Conservation (phyloP, 257 asterid genomes). For the Paulownia fortunei region DNA sequence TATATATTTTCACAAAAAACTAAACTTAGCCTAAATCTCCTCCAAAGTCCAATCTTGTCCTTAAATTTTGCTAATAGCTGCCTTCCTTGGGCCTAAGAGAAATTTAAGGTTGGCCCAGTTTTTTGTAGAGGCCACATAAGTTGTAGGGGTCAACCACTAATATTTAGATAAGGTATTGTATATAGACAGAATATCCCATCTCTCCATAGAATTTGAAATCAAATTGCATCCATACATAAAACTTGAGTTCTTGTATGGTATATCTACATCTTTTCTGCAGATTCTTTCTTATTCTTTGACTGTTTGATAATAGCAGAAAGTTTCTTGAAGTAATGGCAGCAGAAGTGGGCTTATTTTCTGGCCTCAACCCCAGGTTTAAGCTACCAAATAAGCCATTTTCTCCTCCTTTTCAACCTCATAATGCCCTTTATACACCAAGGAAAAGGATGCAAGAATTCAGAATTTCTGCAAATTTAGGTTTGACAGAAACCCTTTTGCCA, state of each 20-base stretch:
- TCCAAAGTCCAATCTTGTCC: not conserved
- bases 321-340: slow-evolving; percentile 51
- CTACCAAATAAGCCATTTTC: slow-evolving; percentile 42
- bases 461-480: slow-evolving; percentile 79
- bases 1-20: too few species aligned
- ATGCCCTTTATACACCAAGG: slow-evolving; percentile 27
- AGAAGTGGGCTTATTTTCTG: slow-evolving; percentile 46
- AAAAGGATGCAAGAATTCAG: slow-evolving; percentile 43
- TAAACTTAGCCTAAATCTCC: too few species aligned
- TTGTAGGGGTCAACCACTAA: slow-evolving; percentile 8
- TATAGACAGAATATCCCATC: not conserved
- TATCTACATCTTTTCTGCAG: not conserved
- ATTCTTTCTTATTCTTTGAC: not conserved
- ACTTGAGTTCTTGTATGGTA: not conserved
- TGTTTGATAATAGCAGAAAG: not conserved
- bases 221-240: slow-evolving; percentile 23
- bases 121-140: not conserved
- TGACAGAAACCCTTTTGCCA: not conserved
- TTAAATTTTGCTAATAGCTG: not conserved
- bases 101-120: slow-evolving; percentile 14
- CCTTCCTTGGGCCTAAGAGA: not conserved
- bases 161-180: slow-evolving; percentile 23
- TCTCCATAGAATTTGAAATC: not conserved
- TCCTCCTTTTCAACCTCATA: slow-evolving; percentile 34
- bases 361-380: slow-evolving; percentile 42